phyloP scores from a whole-genome alignment of 768 basidiomycete species.

The Boletus tomentosulus region DNA sequence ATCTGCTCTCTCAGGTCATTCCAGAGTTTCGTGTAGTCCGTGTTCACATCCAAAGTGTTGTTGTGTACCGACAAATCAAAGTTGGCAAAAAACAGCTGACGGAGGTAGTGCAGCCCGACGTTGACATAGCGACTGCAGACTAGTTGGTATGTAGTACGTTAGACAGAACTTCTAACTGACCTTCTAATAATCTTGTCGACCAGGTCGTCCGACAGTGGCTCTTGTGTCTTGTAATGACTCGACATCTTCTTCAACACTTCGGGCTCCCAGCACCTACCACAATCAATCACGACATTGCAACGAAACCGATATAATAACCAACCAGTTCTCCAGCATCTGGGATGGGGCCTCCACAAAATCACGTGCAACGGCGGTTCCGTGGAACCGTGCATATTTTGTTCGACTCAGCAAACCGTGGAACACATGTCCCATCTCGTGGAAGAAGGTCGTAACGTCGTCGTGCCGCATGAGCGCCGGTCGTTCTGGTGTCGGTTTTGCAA shows the following conservation, averaged over 20 bases:
- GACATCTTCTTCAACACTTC: conserved; percentile 75
- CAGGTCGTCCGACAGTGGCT: conserved; percentile 60
- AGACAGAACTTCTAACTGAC: conserved; percentile 28
- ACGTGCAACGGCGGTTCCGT: conserved; percentile 74
- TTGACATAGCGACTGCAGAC: conserved; percentile 66
- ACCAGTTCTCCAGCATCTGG: conserved; percentile 94
- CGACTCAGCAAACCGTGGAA: conserved; percentile 67
- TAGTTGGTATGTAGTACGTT: not conserved
- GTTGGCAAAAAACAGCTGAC: conserved; percentile 71
- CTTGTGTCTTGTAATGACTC: conserved; percentile 69
- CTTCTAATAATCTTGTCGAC: conserved; percentile 81
- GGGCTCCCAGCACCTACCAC: conserved; percentile 77
- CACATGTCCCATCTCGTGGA: conserved; percentile 85
- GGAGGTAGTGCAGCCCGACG: conserved; percentile 66
- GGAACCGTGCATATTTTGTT: conserved; percentile 73
- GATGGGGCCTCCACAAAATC: conserved; percentile 90
- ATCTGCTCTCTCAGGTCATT: conserved; percentile 64
- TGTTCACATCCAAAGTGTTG: conserved; percentile 41
- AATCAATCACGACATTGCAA: not conserved
- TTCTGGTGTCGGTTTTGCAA: conserved; percentile 78
- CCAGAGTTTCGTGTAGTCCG: conserved; percentile 77
- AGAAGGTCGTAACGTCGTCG: conserved; percentile 85
- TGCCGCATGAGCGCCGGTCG: conserved; percentile 85
- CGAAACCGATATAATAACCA: conserved; percentile 1
- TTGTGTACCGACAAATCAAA: conserved; percentile 24